Evolutionary conservation across 257 asterid genomes (phyloP).

Genomic region (Knoxia roxburghii): DNA sequence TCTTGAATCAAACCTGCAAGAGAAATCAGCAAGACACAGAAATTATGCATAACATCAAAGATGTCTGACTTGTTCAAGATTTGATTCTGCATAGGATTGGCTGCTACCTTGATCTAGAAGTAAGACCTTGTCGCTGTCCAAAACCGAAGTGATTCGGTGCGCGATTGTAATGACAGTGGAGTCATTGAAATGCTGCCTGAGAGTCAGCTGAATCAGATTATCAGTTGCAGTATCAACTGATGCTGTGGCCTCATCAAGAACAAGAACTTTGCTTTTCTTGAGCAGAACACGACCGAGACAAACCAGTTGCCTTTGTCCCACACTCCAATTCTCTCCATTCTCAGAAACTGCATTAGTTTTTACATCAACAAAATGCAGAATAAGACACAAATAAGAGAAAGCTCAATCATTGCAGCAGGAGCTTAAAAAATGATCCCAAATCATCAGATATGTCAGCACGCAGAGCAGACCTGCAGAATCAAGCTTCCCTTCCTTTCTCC

Average conservation of each 20-base stretch:
- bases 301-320: constrained; percentile 85
- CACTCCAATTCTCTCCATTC: constrained; percentile 97
- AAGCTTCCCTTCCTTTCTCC: constrained; percentile 67
- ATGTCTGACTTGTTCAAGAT: not conserved
- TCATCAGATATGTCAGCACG: no score
- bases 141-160: constrained; percentile 79
- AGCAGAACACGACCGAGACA: constrained; percentile 92
- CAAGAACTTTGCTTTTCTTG: constrained; percentile 76
- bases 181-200: constrained; percentile 41
- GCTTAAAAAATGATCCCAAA: no score
- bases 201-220: constrained; percentile 77
- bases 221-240: constrained; percentile 98
- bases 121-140: constrained; percentile 69
- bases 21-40: no score
- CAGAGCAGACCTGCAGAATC: constrained; percentile 68
- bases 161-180: constrained; percentile 85
- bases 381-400: not conserved
- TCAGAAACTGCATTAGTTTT: constrained; percentile 58
- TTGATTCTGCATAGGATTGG: no score
- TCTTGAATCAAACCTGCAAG: constrained; percentile 66
- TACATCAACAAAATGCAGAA: not conserved
- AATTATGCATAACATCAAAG: no score
- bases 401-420: not conserved
- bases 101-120: constrained; percentile 81
- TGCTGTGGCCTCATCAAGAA: constrained; percentile 95